Percentiles rank a stretch among this genome's conserved stretches.
These are phyloP conservation scores for Eimeria falciformis DNA, from an alignment of 169 alveolate species.

Conservation along the genomic window DNA sequence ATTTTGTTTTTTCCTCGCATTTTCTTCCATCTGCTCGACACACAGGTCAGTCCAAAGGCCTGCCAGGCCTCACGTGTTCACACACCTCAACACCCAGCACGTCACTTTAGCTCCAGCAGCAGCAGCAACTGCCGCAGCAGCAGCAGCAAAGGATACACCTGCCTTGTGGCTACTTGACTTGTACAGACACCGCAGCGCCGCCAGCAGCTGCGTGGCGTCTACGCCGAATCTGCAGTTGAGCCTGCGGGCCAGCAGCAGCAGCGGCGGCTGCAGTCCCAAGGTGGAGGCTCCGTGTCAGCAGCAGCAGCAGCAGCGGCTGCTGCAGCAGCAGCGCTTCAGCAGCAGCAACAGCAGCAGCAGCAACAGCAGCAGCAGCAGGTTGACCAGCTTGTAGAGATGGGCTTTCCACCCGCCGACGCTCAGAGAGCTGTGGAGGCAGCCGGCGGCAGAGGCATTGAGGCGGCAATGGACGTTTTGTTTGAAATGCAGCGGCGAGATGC, in stretches of 20 bases:
- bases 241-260: background rate
- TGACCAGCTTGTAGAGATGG: constrained; percentile 72
- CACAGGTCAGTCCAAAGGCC: constrained; percentile 13
- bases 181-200: constrained; percentile 47
- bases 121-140: constrained; percentile 31
- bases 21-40: constrained; percentile 71
- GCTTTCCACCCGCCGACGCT: constrained; percentile 23
- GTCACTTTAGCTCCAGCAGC: background rate
- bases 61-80: background rate
- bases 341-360: constrained; percentile 57
- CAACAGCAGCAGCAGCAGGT: constrained; percentile 43
- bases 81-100: background rate
- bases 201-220: constrained; percentile 48
- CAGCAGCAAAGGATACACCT: background rate
- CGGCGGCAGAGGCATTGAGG: constrained; percentile 64
- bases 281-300: constrained; percentile 22
- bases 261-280: background rate
- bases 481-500: constrained; percentile 52
- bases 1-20: constrained; percentile 55
- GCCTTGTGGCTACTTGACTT: background rate
- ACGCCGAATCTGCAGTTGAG: background rate
- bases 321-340: constrained; percentile 34
- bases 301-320: constrained; percentile 19
- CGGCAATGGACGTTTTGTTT: constrained; percentile 71
- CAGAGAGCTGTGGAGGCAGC: constrained; percentile 55